Base-by-base conservation (phyloP, 2,329 filamentous ascomycete genomes). In the Coniochaeta prunicola region DNA sequence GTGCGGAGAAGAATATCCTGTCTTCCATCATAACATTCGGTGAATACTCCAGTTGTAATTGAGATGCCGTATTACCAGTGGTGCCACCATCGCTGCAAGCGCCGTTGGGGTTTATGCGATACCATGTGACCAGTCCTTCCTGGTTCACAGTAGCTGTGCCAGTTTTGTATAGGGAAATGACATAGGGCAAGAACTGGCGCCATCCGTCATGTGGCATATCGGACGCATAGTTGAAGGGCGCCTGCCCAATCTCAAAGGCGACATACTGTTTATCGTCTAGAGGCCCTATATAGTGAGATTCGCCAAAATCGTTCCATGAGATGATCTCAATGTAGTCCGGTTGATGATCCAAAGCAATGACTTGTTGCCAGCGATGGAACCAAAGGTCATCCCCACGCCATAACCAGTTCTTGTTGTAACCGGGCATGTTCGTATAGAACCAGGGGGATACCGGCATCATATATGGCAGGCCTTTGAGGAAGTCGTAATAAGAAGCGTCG, bases 371-470 rank as follows among this genome's bases (percentile, higher is more conserved):
- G 19, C 78, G 77, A 55, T 79, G 71, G 58, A 75, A 76, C 80
- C 82, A 86, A 13, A 83, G 67, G 19, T 33, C 19, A 36, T 55
- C 53, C 3, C 53, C 81, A 24, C 77, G 76, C 75, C 81, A 88
- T 6, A 86, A 72, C 83, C 84, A 88, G 66, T 85, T 84, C 71
- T 87, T 87, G 45, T 72, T 69, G 64, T 77, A 86, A 7, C 73
- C 72, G 0, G 81, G 78, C 10, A 86, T 71, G 60, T 84, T 81
- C 56, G 84, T 85, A 68, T 79, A 85, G 69, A 84, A 85, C 81
- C 80, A 84, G 0, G 81, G 81, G 0, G 78, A 78, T 17, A 82
- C 77, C 2, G 78, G 75, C 78, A 82, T 82, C 76, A 83, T 82
- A 64, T 73, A 75, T 1, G 67, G 58, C 64, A 76, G 78, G 0